Conservation (phyloP, 2,329 filamentous ascomycete species). For the Ophiocordyceps sinensis region DNA sequence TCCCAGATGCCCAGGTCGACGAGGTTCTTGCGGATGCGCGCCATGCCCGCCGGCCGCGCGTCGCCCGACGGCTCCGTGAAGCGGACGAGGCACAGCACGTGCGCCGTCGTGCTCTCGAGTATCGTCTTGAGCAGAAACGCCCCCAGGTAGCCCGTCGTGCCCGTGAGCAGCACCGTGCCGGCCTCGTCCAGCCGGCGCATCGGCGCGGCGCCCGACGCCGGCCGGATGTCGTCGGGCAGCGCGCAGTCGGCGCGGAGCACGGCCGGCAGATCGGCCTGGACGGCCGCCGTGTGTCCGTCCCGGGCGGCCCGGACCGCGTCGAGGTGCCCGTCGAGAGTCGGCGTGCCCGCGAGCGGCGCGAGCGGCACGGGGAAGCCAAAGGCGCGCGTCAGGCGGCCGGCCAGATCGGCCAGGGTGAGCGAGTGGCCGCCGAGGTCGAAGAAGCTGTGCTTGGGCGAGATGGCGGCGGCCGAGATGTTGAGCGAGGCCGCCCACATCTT, state of each 20-base stretch:
- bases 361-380: slow-evolving; percentile 65
- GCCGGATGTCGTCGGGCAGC: slow-evolving; percentile 52
- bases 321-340: slow-evolving; percentile 59
- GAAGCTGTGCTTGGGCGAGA: slow-evolving; percentile 61
- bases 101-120: slow-evolving; percentile 51
- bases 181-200: slow-evolving; percentile 49
- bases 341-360: slow-evolving; percentile 53
- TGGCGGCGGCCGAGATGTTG: slow-evolving; percentile 44
- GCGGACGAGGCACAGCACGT: slow-evolving; percentile 59
- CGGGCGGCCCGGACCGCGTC: slow-evolving; percentile 55
- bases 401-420: slow-evolving; percentile 60
- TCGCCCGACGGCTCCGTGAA: slow-evolving; percentile 53
- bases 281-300: slow-evolving; percentile 58
- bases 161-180: slow-evolving; percentile 56
- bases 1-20: slow-evolving; percentile 68
- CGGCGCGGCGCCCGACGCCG: slow-evolving; percentile 36
- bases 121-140: slow-evolving; percentile 59
- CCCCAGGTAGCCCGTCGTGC: slow-evolving; percentile 62
- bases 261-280: slow-evolving; percentile 61
- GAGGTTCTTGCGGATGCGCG: slow-evolving; percentile 59
- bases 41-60: slow-evolving; percentile 51
- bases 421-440: slow-evolving; percentile 74
- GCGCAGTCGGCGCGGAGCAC: slow-evolving; percentile 52
- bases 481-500: slow-evolving; percentile 60
- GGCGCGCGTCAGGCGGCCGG: slow-evolving; percentile 51